Evolutionary conservation across 2,329 filamentous ascomycete genomes (phyloP).

Genomic region (Mycosphaerella arachidis): DNA sequence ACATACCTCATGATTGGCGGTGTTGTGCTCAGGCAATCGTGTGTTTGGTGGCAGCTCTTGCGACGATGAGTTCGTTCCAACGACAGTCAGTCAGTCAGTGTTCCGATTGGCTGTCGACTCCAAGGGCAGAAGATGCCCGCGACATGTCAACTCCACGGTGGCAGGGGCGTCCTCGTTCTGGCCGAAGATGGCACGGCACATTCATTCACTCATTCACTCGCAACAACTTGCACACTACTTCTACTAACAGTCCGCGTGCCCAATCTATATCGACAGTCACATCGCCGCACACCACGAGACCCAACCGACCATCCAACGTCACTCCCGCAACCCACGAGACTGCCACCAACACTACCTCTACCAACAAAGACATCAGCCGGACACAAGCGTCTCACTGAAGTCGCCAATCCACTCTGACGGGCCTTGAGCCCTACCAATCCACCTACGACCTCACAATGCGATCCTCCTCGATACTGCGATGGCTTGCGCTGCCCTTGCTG

Average conservation of each 20-base stretch:
- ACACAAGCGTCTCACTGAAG: constrained; percentile 4
- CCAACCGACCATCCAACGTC: neutral
- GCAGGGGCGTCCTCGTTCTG: neutral
- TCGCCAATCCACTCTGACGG: constrained; percentile 5
- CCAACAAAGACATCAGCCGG: neutral
- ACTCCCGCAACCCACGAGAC: neutral
- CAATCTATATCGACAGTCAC: too few relatives aligned
- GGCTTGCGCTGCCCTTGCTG: constrained; percentile 29
- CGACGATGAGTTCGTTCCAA: constrained; percentile 3
- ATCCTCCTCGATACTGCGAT: constrained; percentile 25
- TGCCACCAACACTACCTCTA: neutral
- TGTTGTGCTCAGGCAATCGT: constrained; percentile 11
- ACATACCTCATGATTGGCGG: constrained; percentile 35
- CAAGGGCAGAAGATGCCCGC: neutral
- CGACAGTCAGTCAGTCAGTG: neutral
- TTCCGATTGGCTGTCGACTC: neutral
- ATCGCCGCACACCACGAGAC: neutral
- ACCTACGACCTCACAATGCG: constrained; percentile 25
- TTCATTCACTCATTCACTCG: too few relatives aligned
- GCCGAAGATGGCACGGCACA: neutral
- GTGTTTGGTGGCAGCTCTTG: constrained; percentile 1
- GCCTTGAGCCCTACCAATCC: constrained; percentile 18
- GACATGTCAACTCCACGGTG: neutral
- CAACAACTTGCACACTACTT: neutral
- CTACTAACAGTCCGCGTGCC: neutral